phyloP scores from a whole-genome alignment of 2,329 filamentous ascomycete genomes.

The Cladosporium phlei region DNA sequence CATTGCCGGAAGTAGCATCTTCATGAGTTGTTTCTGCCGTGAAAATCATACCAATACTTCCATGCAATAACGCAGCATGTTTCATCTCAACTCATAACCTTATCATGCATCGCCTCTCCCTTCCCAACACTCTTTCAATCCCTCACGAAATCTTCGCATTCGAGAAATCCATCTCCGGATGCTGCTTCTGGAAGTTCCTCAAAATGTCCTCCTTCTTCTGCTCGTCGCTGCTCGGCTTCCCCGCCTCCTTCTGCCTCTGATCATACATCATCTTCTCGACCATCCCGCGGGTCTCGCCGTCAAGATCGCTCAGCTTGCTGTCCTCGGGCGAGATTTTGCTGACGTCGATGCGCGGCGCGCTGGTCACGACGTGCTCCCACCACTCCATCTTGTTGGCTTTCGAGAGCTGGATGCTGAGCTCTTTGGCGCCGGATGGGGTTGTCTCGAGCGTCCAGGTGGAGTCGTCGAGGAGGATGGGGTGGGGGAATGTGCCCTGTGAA shows the following conservation, averaged over 20 bases:
- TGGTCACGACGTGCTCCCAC: conserved; percentile 89
- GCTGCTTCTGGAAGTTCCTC: conserved; percentile 79
- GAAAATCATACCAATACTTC: too few species aligned
- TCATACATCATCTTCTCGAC: conserved; percentile 99
- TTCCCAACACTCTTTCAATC: too few species aligned
- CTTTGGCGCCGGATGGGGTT: conserved; percentile 59
- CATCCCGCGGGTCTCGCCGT: conserved; percentile 92
- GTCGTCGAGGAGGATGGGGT: conserved; percentile 75
- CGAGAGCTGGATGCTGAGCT: conserved; percentile 84
- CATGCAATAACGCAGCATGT: too few species aligned
- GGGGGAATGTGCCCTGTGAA: conserved; percentile 73
- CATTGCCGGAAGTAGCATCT: too few species aligned
- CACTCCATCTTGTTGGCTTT: conserved; percentile 97
- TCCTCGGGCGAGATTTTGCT: conserved; percentile 92
- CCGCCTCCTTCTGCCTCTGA: conserved; percentile 92
- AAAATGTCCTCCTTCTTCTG: conserved; percentile 91
- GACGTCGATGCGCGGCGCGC: conserved; percentile 87
- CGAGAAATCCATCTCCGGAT: conserved; percentile 67
- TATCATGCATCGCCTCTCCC: too few species aligned
- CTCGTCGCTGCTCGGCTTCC: conserved; percentile 85
- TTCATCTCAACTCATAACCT: too few species aligned
- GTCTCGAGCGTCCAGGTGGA: conserved; percentile 88
- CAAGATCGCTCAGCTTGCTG: conserved; percentile 84
- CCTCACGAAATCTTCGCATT: conserved; percentile 65
- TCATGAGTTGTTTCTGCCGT: too few species aligned